Base-by-base conservation (phyloP, 2,329 filamentous ascomycete genomes). In the Penicillium janthinellum region DNA sequence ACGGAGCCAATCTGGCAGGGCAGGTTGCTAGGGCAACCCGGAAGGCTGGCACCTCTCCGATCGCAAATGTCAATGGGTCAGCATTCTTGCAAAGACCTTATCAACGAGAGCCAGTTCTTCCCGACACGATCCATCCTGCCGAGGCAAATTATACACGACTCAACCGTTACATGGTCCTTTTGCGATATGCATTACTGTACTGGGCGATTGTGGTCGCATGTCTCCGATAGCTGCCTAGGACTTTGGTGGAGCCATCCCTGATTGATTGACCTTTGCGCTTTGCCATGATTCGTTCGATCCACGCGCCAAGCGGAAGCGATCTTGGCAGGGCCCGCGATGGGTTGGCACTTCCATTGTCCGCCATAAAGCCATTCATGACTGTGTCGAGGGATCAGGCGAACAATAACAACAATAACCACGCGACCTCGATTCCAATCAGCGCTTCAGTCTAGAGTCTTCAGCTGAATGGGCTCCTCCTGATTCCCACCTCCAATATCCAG, bases 271-370 rank as follows among this genome's bases (percentile, higher is more conserved):
- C 28, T 20, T 11, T 8, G 7, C 15, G 10, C n/a, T 5, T 22
- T 35, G n/a, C 31, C 4, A 49, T 49, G 14, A 47, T 35, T 34
- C 28, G 47, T n/a, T n/a, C 35, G n/a, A 54, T 54, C 25, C 14
- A 7, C 17, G 28, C 38, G 28, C 38, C 52, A 37, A 37, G 52
- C 38, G n/a, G 39, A 35, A n/a, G 28, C 12, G 53, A 48, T 34
- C 54, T 56, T 56, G 54, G 54, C 54, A 56, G 45, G 45, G 34
- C 41, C 53, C 12, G 17, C 34, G 34, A 39, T 39, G 12, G 3
- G 10, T 31, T 38, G 8, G 20, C 35, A 52, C 22, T 49, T 49
- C 17, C 49, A n/a, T 52, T 52, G 37, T 52, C 17, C 20, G 8
- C 5, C 14, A 38, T 8, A 28, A 34, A 10, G 34, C 17, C 12